Conservation (phyloP, 2,329 filamentous ascomycete species). For the Pyrenochaeta sp. region DNA sequence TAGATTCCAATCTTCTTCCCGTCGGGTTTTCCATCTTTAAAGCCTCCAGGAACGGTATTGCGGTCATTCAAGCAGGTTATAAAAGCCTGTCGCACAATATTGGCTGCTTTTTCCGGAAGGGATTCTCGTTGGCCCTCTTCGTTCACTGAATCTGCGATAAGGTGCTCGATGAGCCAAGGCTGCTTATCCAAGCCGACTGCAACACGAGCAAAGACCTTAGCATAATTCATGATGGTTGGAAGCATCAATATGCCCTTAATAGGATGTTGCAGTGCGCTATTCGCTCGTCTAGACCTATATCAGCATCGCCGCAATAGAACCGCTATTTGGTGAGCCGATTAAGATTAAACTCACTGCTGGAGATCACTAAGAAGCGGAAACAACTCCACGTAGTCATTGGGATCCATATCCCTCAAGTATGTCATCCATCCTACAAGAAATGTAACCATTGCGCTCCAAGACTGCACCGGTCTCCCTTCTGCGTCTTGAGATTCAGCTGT, state of each 20-base stretch:
- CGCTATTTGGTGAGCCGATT: not conserved
- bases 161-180: conserved; percentile 76
- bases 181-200: conserved; percentile 84
- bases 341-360: conserved; percentile 68
- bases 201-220: conserved; percentile 79
- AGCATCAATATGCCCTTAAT: conserved; percentile 83
- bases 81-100: conserved; percentile 89
- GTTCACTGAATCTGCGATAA: conserved; percentile 61
- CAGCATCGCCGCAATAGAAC: conserved; percentile 3
- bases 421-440: conserved; percentile 84
- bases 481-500: conserved; percentile 62
- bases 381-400: conserved; percentile 76
- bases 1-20: conserved; percentile 91
- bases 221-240: conserved; percentile 82
- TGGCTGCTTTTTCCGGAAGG: conserved; percentile 85
- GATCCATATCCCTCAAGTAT: conserved; percentile 82
- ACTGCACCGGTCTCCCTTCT: conserved; percentile 63
- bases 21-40: conserved; percentile 71
- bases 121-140: conserved; percentile 76
- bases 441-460: conserved; percentile 78
- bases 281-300: conserved; percentile 67
- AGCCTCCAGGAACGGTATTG: conserved; percentile 66
- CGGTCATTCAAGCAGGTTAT: conserved; percentile 88
- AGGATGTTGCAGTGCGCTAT: conserved; percentile 81
- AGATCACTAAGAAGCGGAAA: conserved; percentile 78